Evolutionary conservation across 2,329 filamentous ascomycete genomes (phyloP), one percentile per base, ranked within the genome.

Genomic region (Trichoderma hamatum): DNA sequence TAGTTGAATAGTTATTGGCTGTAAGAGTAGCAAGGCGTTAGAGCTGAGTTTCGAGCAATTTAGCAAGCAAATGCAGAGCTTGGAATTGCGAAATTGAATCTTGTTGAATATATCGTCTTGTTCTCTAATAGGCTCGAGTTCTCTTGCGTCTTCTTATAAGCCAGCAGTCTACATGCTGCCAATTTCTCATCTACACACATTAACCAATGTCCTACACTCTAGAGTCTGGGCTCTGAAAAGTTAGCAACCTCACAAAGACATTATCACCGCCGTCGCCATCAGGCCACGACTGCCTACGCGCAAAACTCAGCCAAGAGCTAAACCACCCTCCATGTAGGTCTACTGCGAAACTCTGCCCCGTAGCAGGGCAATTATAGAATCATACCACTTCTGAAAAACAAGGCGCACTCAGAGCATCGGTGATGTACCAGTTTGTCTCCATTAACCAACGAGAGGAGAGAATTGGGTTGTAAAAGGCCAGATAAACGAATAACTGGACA

Each of bases 401-500:
- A 60, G 32, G 10, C n/a, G 3, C 32, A 5, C 26, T 39, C 56
- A 61, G 52, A 21, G 55, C 32, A 51, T 30, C 32, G 32, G 16
- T 39, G 56, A 61, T 67, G 46, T 56, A 34, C 56, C 65, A 6
- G 54, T 51, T n/a, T n/a, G 28, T 67, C 54, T 28, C 30, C 62
- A 59, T 67, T 24, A 67, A 30, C 63, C 63, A 67, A 67, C 63
- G 28, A 67, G 63, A 59, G 58, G 63, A 36, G 5, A 36, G 39
- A 39, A 51, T 2, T 46, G 28, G 4, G 5, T 11, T n/a, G 19
- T 43, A 16, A 28, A 32, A 26, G 24, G 54, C 54, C 39, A 67
- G 52, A 66, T 58, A 34, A 56, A 58, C 36, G 46, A 46, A 26
- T 14, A 9, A 10, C 39, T 21, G n/a, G 46, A 49, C n/a, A 58